Conservation (phyloP, 2,329 filamentous ascomycete species). For the Colletotrichum sp. region DNA sequence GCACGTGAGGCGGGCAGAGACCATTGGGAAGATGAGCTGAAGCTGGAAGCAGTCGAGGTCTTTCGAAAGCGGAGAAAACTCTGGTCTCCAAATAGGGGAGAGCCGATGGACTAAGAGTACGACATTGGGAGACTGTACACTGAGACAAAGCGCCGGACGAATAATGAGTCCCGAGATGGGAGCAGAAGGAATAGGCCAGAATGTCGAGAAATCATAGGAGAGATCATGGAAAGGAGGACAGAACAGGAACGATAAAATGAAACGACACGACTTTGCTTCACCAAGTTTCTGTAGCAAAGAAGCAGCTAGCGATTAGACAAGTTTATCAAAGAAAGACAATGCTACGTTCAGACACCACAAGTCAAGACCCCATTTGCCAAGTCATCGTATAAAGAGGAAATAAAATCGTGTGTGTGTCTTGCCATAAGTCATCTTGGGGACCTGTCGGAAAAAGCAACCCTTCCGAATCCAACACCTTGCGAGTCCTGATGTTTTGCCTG, state of each 20-base stretch:
- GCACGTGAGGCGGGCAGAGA: no score
- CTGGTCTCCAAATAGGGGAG: no score
- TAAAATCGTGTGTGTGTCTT: background rate
- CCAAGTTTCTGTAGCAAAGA: background rate
- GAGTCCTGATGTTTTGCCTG: slow-evolving; percentile 1
- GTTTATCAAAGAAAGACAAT: background rate
- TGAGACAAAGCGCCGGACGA: no score
- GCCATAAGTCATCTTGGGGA: background rate
- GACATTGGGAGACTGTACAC: no score
- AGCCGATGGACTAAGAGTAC: no score
- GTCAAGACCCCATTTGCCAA: background rate
- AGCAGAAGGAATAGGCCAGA: no score
- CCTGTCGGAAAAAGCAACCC: background rate
- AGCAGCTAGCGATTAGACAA: background rate
- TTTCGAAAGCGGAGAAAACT: no score
- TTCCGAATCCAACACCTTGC: slow-evolving; percentile 1
- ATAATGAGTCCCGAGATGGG: no score
- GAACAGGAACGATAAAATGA: background rate
- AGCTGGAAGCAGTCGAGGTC: no score
- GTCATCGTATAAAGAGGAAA: background rate
- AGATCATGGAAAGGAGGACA: background rate
- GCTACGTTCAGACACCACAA: background rate
- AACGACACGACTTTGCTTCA: background rate
- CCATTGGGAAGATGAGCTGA: no score
- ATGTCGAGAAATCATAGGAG: no score